These are phyloP conservation scores for Chlamydomonas schloesseri DNA, from an alignment of 139 green algal genomes.

Conservation along the genomic window DNA sequence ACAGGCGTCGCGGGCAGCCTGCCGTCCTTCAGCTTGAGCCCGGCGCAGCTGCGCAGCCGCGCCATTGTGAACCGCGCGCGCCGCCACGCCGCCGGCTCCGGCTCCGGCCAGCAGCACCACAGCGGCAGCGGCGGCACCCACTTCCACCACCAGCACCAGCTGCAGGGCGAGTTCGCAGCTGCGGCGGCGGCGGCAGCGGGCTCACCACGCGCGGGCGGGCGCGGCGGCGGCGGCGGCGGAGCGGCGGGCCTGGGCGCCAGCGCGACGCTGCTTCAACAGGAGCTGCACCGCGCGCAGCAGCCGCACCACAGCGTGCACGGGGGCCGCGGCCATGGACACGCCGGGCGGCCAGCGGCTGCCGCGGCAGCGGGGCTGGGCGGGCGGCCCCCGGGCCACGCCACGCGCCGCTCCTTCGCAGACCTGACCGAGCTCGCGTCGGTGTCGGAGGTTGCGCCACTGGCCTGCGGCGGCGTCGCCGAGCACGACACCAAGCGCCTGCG, in stretches of 20 bases:
- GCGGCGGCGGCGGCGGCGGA: too few relatives aligned
- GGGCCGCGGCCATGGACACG: too few relatives aligned
- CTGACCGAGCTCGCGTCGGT: constrained; percentile 19
- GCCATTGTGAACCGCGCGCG: constrained; percentile 22
- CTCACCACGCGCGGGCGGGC: background rate
- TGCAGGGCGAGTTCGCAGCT: too few relatives aligned
- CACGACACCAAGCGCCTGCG: constrained; percentile 27
- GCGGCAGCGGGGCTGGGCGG: too few relatives aligned
- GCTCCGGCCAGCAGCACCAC: background rate
- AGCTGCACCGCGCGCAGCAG: background rate
- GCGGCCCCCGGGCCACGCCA: background rate
- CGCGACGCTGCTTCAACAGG: constrained; percentile 16
- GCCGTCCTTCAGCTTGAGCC: too few relatives aligned
- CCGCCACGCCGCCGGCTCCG: background rate
- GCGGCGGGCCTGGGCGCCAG: background rate
- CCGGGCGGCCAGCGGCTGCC: too few relatives aligned
- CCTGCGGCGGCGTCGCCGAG: background rate
- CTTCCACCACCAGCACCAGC: too few relatives aligned
- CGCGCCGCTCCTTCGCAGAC: constrained; percentile 10
- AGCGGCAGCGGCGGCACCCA: too few relatives aligned
- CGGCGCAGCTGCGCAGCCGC: background rate
- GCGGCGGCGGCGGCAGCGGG: too few relatives aligned
- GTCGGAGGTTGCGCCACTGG: background rate
- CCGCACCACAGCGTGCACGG: too few relatives aligned
- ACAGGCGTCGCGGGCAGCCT: background rate